Conservation (phyloP, 179 eudicot genomes). For the Beta lomatogona region DNA sequence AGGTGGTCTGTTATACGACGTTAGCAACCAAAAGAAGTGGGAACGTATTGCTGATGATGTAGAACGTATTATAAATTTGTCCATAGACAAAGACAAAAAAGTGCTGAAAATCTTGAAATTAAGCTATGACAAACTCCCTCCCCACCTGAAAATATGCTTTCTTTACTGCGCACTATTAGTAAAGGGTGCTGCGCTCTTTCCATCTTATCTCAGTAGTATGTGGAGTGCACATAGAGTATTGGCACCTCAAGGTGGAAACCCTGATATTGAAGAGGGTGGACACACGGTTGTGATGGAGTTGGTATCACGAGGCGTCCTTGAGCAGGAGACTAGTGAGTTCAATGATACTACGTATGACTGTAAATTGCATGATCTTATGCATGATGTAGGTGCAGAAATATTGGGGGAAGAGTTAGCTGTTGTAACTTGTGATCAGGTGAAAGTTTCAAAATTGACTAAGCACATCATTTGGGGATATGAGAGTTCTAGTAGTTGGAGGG, state of each 20-base stretch:
- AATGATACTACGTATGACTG: conserved; percentile 30
- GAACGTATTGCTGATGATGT: conserved; percentile 2
- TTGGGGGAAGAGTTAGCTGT: conserved; percentile 34
- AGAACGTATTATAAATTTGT: conserved; percentile 11
- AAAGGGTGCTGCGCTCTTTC: neutral
- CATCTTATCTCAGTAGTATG: neutral
- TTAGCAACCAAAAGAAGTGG: conserved; percentile 29
- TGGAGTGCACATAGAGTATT: conserved; percentile 35
- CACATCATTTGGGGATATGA: conserved; percentile 26
- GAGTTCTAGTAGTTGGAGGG: neutral
- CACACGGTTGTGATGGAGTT: conserved; percentile 35
- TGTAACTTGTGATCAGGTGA: conserved; percentile 19
- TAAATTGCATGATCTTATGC: conserved; percentile 49
- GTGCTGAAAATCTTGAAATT: conserved; percentile 11
- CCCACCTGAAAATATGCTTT: conserved; percentile 35
- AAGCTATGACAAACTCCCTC: neutral
- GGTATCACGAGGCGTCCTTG: conserved; percentile 43
- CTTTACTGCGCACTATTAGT: conserved; percentile 10
- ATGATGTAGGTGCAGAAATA: conserved; percentile 41
- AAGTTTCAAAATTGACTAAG: conserved; percentile 26
- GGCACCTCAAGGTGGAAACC: neutral
- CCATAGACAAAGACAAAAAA: neutral
- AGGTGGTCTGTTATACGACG: conserved; percentile 20
- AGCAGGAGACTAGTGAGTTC: conserved; percentile 26
- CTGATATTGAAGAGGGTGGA: conserved; percentile 30